Conservation (phyloP, 2,329 filamentous ascomycete genomes). For the Dothistroma septosporum region DNA sequence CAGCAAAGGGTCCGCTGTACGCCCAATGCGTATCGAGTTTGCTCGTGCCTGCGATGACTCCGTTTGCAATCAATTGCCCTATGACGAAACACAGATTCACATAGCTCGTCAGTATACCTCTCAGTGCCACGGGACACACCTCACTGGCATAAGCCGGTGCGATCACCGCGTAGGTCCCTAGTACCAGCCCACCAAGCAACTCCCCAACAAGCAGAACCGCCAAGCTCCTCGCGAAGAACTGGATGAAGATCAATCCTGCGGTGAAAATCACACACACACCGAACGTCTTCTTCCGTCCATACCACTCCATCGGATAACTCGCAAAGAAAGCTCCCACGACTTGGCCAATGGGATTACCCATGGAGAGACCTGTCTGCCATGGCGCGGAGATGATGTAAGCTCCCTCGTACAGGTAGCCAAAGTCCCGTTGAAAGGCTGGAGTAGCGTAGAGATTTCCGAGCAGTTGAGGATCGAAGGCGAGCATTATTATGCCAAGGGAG, state of each 20-base stretch:
- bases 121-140: slow-evolving; percentile 56
- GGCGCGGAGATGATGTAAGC: slow-evolving; percentile 36
- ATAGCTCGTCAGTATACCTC: slow-evolving; percentile 56
- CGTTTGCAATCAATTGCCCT: slow-evolving; percentile 54
- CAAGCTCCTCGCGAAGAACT: slow-evolving; percentile 58
- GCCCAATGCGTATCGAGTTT: slow-evolving; percentile 38
- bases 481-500: slow-evolving; percentile 57
- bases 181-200: slow-evolving; percentile 57
- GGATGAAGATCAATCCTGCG: slow-evolving; percentile 56
- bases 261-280: slow-evolving; percentile 36
- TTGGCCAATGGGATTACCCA: slow-evolving; percentile 56
- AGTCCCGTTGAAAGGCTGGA: slow-evolving; percentile 55
- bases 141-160: slow-evolving; percentile 44
- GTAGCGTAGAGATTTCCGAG: slow-evolving; percentile 60
- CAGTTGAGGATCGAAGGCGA: slow-evolving; percentile 60
- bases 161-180: slow-evolving; percentile 58
- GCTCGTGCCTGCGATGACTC: slow-evolving; percentile 37
- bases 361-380: slow-evolving; percentile 40
- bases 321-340: slow-evolving; percentile 51
- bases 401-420: slow-evolving; percentile 50
- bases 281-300: slow-evolving; percentile 33
- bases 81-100: slow-evolving; percentile 62
- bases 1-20: slow-evolving; percentile 43
- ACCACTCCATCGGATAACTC: slow-evolving; percentile 34
- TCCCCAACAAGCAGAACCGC: slow-evolving; percentile 57